These are phyloP conservation scores for Kwoniella sp. DNA, from an alignment of 768 basidiomycete genomes.

Conservation along the genomic window DNA sequence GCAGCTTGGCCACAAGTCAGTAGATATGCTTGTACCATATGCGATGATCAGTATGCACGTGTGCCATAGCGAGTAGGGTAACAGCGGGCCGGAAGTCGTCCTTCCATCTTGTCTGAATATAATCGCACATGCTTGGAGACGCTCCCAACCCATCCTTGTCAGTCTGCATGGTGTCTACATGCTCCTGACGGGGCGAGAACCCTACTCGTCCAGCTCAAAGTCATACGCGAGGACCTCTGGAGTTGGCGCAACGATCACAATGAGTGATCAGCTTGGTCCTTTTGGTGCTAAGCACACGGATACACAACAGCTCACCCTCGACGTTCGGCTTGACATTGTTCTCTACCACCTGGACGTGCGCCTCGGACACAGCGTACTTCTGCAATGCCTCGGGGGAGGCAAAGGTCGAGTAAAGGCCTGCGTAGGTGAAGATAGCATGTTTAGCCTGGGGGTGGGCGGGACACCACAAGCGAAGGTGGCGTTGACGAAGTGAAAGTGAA, in stretches of 20 bases:
- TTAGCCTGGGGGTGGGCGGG: neutral
- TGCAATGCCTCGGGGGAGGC: conserved; percentile 34
- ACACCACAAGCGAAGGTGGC: neutral
- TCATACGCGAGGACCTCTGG: conserved; percentile 48
- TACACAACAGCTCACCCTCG: conserved; percentile 30
- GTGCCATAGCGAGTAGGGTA: too few relatives aligned
- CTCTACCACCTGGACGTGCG: conserved; percentile 40
- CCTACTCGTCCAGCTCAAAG: conserved; percentile 43
- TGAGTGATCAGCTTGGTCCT: neutral
- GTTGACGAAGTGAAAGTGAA: neutral
- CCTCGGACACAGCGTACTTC: conserved; percentile 46
- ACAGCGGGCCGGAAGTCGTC: too few relatives aligned
- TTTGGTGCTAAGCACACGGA: too few relatives aligned
- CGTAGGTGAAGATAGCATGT: neutral
- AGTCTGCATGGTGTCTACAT: too few relatives aligned
- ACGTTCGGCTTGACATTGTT: conserved; percentile 41
- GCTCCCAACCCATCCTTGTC: too few relatives aligned
- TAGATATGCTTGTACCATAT: too few relatives aligned
- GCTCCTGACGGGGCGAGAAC: too few relatives aligned
- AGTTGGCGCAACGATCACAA: neutral
- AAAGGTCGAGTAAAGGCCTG: conserved; percentile 49
- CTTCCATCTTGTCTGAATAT: too few relatives aligned
- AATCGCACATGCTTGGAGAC: too few relatives aligned
- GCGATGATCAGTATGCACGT: too few relatives aligned
- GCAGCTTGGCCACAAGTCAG: too few relatives aligned